Evolutionary conservation across 2,329 filamentous ascomycete species (phyloP).

Genomic region (Chalara sp.): DNA sequence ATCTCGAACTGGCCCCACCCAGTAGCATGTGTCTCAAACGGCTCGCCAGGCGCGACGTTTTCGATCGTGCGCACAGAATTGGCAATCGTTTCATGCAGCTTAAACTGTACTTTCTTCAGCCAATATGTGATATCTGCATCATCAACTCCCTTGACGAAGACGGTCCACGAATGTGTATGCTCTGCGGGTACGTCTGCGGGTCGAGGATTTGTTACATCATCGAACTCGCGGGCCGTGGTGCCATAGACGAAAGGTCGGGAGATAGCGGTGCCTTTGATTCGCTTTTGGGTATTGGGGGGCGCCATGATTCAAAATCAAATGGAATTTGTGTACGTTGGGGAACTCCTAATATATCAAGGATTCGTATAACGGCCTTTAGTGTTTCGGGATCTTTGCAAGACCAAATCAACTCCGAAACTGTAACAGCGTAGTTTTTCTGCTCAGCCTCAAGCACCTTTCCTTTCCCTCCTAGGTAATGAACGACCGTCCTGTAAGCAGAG

Average conservation of each 20-base stretch:
- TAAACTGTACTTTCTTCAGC: slow-evolving; percentile 96
- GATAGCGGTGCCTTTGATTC: slow-evolving; percentile 59
- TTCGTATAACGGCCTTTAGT: too few relatives aligned
- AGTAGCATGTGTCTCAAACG: slow-evolving; percentile 84
- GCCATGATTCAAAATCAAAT: slow-evolving; percentile 39
- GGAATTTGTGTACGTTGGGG: neutral
- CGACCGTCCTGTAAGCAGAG: too few relatives aligned
- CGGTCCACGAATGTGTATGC: slow-evolving; percentile 94
- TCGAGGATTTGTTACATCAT: slow-evolving; percentile 70
- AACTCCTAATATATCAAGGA: too few relatives aligned
- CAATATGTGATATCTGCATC: slow-evolving; percentile 90
- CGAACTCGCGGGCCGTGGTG: slow-evolving; percentile 72
- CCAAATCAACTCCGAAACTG: too few relatives aligned
- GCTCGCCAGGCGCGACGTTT: slow-evolving; percentile 48
- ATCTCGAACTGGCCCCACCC: slow-evolving; percentile 99
- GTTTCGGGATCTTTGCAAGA: too few relatives aligned
- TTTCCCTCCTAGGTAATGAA: too few relatives aligned
- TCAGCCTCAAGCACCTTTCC: too few relatives aligned
- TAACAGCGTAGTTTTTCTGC: too few relatives aligned
- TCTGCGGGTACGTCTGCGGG: slow-evolving; percentile 73
- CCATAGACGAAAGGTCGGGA: slow-evolving; percentile 66
- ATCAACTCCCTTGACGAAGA: slow-evolving; percentile 87
- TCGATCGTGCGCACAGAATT: slow-evolving; percentile 85
- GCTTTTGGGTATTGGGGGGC: slow-evolving; percentile 51
- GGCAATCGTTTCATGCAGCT: slow-evolving; percentile 93